A percentile compares a stretch with the other conserved stretches of the same genome.
Conservation (phyloP, 2,329 filamentous ascomycete species). For the Pseudocercospora musae region DNA sequence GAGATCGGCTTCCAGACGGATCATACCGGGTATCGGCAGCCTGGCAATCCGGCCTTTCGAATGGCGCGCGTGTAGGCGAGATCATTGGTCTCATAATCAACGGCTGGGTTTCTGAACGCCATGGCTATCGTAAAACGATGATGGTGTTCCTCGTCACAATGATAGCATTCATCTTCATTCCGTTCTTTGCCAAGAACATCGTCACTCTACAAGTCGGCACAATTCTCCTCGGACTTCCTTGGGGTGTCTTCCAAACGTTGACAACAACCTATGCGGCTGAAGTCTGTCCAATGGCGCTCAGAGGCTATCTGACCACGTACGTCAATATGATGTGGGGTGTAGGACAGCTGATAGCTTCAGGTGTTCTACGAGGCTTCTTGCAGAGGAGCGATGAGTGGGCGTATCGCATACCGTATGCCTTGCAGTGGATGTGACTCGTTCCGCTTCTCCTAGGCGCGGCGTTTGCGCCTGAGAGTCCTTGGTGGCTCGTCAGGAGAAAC, state of each 20-base stretch:
- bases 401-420: slow-evolving; percentile 42
- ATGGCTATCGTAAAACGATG: slow-evolving; percentile 49
- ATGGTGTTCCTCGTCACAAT: slow-evolving; percentile 55
- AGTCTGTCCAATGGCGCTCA: slow-evolving; percentile 56
- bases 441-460: slow-evolving; percentile 27
- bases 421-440: slow-evolving; percentile 42
- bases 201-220: slow-evolving; percentile 26
- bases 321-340: slow-evolving; percentile 59
- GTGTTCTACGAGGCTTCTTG: slow-evolving; percentile 31
- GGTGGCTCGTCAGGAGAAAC: slow-evolving; percentile 11
- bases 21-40: slow-evolving; percentile 50
- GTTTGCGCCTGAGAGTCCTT: slow-evolving; percentile 32
- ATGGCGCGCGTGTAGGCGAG: slow-evolving; percentile 57
- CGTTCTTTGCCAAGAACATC: slow-evolving; percentile 41
- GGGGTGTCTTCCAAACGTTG: slow-evolving; percentile 31
- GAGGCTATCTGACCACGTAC: slow-evolving; percentile 57
- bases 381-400: slow-evolving; percentile 31
- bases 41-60: slow-evolving; percentile 58
- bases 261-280: slow-evolving; percentile 64
- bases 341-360: slow-evolving; percentile 55
- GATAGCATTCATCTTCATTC: slow-evolving; percentile 52
- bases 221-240: slow-evolving; percentile 35
- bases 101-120: slow-evolving; percentile 59
- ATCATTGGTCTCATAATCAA: slow-evolving; percentile 66
- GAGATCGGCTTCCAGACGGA: slow-evolving; percentile 32